Conservation (phyloP, 139 green algal species). For the Mesostigma viride region DNA sequence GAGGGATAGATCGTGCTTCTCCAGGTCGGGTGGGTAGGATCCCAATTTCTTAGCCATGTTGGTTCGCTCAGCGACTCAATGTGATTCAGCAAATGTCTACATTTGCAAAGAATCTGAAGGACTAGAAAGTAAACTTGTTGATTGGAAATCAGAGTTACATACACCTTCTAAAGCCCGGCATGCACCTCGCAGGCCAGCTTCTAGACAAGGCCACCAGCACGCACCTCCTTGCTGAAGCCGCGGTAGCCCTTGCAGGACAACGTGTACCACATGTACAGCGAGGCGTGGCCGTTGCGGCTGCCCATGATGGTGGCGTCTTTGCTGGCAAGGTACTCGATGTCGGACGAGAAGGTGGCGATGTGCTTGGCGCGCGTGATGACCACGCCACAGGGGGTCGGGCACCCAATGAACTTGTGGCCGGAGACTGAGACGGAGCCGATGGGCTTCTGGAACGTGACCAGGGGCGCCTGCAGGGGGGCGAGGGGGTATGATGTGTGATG, state of each 20-base stretch:
- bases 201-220: too few relatives aligned
- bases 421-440: constrained; percentile 82
- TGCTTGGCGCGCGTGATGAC: constrained; percentile 61
- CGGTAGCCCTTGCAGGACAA: constrained; percentile 80
- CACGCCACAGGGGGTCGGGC: constrained; percentile 78
- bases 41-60: too few relatives aligned
- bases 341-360: constrained; percentile 39
- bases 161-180: background rate
- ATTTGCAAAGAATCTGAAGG: too few relatives aligned
- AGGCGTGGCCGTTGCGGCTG: constrained; percentile 84
- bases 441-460: constrained; percentile 93
- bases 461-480: constrained; percentile 47
- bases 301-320: constrained; percentile 96
- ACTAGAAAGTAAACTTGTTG: too few relatives aligned
- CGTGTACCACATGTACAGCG: constrained; percentile 96
- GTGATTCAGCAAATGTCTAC: too few relatives aligned
- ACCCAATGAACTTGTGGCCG: constrained; percentile 93
- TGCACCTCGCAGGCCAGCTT: background rate
- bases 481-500: too few relatives aligned
- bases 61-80: too few relatives aligned
- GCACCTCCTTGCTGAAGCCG: constrained; percentile 70
- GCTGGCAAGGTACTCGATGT: constrained; percentile 82
- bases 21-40: too few relatives aligned
- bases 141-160: background rate
- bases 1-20: too few relatives aligned